Evolutionary conservation across 2,329 filamentous ascomycete species (phyloP), one percentile per base, ranked within the genome.

Genomic region (Penicillium brevicompactum): DNA sequence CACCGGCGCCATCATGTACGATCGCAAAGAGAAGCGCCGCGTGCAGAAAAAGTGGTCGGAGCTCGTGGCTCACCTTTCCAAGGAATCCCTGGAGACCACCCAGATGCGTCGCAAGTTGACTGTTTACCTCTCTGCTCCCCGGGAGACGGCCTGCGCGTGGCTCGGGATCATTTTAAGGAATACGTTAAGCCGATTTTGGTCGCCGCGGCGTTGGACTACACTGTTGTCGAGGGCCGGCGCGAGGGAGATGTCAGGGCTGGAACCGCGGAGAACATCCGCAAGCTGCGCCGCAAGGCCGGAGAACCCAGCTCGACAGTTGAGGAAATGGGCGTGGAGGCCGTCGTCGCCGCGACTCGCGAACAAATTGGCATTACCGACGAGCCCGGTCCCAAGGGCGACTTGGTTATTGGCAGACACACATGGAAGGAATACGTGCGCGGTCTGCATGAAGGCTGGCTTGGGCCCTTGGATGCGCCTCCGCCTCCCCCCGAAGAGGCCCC

Each of bases 391-490:
- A 83, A 84, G 59, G 94, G 94, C 43, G 93, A 97, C 70, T 82
- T 99, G 49, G 86, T 97, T 16, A 85, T 99, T 65, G 94, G 94
- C 11, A 81, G 93, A 53, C 90, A 97, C 71, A 88, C 93, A 9
- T 99, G 94, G 94, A 99, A 97, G 77, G 94, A 99, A 76, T 99
- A 97, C 72, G 80, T 97, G 22, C 84, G 92, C 55, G 94, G 94
- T 44, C 70, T 97, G 62, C 94, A 99, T 71, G 94, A 99, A 76
- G 94, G 94, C 53, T 99, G 94, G 93, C 78, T 99, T 22, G 93
- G 94, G 0, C 92, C 94, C 7, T 78, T 96, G 42, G 84, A 88
- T 43, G 72, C 72, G 54, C 70, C 73, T 21, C 58, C 65, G 38
- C 60, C 66, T 18, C 63, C 69, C 24, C 66, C 70, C 22, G 51